phyloP scores from a whole-genome alignment of 371 early-diverging fungal genomes.

The Saksenaea oblongispora region DNA sequence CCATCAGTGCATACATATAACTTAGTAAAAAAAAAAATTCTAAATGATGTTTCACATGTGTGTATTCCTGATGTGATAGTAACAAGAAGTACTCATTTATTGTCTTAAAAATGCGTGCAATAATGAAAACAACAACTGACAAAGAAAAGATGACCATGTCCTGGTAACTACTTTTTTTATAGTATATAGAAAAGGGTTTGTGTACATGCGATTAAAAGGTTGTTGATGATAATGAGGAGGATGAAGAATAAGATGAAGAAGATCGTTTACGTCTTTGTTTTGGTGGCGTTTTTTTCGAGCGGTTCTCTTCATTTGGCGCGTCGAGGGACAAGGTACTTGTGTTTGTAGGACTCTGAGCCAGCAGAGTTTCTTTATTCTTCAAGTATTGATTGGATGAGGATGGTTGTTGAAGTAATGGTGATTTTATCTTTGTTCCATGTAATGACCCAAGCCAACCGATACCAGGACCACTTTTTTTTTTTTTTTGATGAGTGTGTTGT shows the following conservation, averaged over 20 bases:
- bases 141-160: not conserved
- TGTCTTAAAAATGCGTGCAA: no score
- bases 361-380: constrained; percentile 38
- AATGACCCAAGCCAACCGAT: constrained; percentile 48
- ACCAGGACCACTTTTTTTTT: constrained; percentile 41
- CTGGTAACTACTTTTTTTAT: not conserved
- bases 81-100: no score
- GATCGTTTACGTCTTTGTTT: not conserved
- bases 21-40: no score
- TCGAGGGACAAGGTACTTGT: not conserved
- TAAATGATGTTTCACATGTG: no score
- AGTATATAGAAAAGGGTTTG: not conserved
- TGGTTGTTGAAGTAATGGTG: not conserved
- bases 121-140: no score
- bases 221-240: not conserved
- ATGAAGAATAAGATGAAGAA: constrained; percentile 7
- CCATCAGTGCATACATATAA: no score
- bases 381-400: constrained; percentile 38
- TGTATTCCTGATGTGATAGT: no score
- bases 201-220: constrained; percentile 1
- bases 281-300: not conserved
- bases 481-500: not conserved
- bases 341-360: constrained; percentile 32
- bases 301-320: constrained; percentile 3
- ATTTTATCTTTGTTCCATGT: constrained; percentile 19